Percentiles rank a stretch among this genome's conserved stretches.
Evolutionary conservation across 441 rosid genomes (phyloP).

Genomic region (Erysimum pusillum): DNA sequence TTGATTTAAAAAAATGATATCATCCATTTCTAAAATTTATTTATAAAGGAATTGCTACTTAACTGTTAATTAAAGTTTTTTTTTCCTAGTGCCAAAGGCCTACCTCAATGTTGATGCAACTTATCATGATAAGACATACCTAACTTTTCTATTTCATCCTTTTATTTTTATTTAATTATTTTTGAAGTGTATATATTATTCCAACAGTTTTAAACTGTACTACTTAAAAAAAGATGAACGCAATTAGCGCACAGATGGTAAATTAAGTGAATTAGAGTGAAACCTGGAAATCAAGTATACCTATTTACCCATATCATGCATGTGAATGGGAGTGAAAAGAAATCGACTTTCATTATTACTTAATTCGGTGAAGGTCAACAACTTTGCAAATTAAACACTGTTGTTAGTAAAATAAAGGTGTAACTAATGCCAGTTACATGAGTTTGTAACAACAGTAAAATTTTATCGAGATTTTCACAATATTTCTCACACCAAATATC

Average conservation of each 20-base stretch:
- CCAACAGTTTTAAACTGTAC: conserved; percentile 13
- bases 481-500: not conserved
- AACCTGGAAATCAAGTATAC: conserved; percentile 4
- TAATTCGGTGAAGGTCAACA: conserved; percentile 5
- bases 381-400: not conserved
- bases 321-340: conserved; percentile 3
- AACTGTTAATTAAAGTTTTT: conserved; percentile 11
- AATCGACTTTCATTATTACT: conserved; percentile 23
- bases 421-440: conserved; percentile 4
- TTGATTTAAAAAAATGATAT: not conserved
- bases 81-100: conserved; percentile 34
- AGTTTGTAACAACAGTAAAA: not conserved
- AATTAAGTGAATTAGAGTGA: not conserved
- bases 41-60: conserved; percentile 1
- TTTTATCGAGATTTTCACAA: not conserved
- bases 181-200: conserved; percentile 11
- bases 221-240: conserved; percentile 1
- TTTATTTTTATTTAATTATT: not conserved
- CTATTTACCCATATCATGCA: not conserved
- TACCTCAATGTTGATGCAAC: conserved; percentile 40
- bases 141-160: conserved; percentile 28
- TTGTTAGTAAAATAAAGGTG: not conserved
- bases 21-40: conserved; percentile 2
- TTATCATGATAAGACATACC: conserved; percentile 39
- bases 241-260: conserved; percentile 31